These are phyloP conservation scores for Sugiyamaella novakii DNA, from an alignment of 1,139 yeast species.

Conservation along the genomic window DNA sequence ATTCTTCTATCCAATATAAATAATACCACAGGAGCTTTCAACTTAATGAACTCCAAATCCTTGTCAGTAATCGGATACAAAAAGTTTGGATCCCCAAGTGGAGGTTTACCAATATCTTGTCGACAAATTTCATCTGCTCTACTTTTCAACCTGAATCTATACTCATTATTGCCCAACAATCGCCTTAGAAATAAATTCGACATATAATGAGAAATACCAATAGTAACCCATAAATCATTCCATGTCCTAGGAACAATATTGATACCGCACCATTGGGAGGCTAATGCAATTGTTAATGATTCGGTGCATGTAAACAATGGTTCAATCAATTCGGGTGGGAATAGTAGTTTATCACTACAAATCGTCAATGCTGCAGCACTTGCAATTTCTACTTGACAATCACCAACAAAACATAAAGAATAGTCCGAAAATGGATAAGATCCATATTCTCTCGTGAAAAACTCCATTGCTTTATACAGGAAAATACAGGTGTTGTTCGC, in stretches of 20 bases:
- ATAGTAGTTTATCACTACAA: slow-evolving; percentile 64
- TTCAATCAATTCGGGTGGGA: slow-evolving; percentile 76
- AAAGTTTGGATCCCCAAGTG: slow-evolving; percentile 68
- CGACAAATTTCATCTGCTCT: slow-evolving; percentile 67
- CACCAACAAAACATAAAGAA: slow-evolving; percentile 72
- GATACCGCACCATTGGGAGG: slow-evolving; percentile 93
- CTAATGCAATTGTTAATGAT: slow-evolving; percentile 64
- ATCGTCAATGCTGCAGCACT: slow-evolving; percentile 78
- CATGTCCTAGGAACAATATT: slow-evolving; percentile 80
- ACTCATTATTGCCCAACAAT: slow-evolving; percentile 83
- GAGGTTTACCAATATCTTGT: slow-evolving; percentile 78
- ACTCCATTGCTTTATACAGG: slow-evolving; percentile 76
- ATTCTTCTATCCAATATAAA: slow-evolving; percentile 85
- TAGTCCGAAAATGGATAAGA: slow-evolving; percentile 89
- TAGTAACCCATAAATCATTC: slow-evolving; percentile 88
- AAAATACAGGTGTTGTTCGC: slow-evolving; percentile 79
- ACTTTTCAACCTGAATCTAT: slow-evolving; percentile 66
- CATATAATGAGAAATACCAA: slow-evolving; percentile 87
- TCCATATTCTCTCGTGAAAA: slow-evolving; percentile 84
- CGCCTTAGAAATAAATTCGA: slow-evolving; percentile 66
- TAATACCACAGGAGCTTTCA: slow-evolving; percentile 85
- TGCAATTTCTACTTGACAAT: slow-evolving; percentile 52
- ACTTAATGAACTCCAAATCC: slow-evolving; percentile 62
- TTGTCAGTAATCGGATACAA: slow-evolving; percentile 64
- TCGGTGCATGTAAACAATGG: slow-evolving; percentile 76